Evolutionary conservation across 495 filamentous ascomycete genomes (phyloP).

Genomic region (Cercophora samala): DNA sequence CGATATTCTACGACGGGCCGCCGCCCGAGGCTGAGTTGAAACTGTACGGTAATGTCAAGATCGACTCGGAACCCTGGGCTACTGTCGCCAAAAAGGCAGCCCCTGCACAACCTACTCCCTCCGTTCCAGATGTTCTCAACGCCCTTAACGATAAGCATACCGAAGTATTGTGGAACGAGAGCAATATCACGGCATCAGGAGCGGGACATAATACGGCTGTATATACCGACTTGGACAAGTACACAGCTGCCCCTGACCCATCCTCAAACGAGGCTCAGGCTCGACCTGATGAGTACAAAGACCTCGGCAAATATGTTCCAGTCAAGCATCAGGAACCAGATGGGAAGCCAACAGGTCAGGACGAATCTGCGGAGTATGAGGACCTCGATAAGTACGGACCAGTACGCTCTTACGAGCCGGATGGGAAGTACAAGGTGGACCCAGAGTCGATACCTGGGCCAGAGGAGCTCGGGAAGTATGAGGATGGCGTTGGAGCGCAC

Average conservation of each 20-base stretch:
- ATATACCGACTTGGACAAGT: constrained; percentile 7
- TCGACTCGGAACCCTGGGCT: constrained; percentile 30
- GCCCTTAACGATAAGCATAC: constrained; percentile 18
- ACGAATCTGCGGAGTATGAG: not conserved
- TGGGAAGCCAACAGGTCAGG: constrained; percentile 14
- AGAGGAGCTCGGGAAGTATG: constrained; percentile 18
- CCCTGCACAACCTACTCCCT: not conserved
- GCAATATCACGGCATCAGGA: not conserved
- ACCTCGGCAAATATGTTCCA: constrained; percentile 24
- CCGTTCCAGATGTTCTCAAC: constrained; percentile 17
- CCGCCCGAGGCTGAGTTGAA: constrained; percentile 40
- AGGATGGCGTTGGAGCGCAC: constrained; percentile 15
- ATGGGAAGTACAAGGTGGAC: constrained; percentile 24
- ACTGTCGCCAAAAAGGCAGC: not conserved
- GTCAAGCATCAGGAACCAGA: constrained; percentile 27
- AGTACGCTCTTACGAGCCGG: constrained; percentile 21
- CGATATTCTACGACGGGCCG: constrained; percentile 35
- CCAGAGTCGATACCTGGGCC: constrained; percentile 2
- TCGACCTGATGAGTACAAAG: constrained; percentile 12
- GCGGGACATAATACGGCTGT: not conserved
- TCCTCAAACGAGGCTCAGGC: not conserved
- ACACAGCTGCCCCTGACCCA: not conserved
- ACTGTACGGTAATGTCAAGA: constrained; percentile 33
- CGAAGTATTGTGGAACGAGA: constrained; percentile 27
- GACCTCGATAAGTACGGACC: constrained; percentile 19